These are phyloP conservation scores for Schizochytrium sp. DNA, from an alignment of 108 stramenopile species.

Conservation along the genomic window DNA sequence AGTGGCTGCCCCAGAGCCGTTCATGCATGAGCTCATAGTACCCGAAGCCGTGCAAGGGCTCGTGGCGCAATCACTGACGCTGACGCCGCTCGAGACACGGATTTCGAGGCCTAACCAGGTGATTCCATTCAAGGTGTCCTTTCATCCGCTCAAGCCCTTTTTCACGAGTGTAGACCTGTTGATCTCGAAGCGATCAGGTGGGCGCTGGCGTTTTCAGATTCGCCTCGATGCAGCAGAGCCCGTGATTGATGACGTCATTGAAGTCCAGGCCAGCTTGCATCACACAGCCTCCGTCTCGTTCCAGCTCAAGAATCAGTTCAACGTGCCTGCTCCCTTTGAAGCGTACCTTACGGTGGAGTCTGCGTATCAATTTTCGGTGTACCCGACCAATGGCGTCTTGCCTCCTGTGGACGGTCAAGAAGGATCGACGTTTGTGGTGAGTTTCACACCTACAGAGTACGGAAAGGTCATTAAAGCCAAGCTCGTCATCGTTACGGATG, in stretches of 20 bases:
- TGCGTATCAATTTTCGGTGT: conserved; percentile 26
- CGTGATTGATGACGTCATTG: conserved; percentile 44
- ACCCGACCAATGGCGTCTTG: conserved; percentile 33
- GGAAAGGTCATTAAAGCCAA: conserved; percentile 30
- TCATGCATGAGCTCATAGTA: conserved; percentile 26
- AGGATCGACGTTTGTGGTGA: conserved; percentile 37
- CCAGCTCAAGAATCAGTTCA: conserved; percentile 28
- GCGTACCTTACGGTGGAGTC: conserved; percentile 25
- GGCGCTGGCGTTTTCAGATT: conserved; percentile 47
- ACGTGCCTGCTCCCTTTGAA: conserved; percentile 38
- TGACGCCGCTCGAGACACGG: conserved; percentile 29
- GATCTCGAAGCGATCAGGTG: conserved; percentile 32
- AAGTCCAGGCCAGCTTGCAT: conserved; percentile 30
- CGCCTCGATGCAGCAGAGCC: conserved; percentile 39
- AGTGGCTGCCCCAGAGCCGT: conserved; percentile 27
- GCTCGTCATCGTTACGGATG: conserved; percentile 43
- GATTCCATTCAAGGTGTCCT: conserved; percentile 24
- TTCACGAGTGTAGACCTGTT: conserved; percentile 24
- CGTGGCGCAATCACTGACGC: not conserved
- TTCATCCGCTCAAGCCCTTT: conserved; percentile 44
- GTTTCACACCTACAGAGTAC: conserved; percentile 48
- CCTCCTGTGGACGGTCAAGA: conserved; percentile 30
- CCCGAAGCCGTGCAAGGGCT: not conserved
- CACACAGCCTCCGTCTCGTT: conserved; percentile 27
- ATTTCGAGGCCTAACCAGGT: conserved; percentile 20